Evolutionary conservation across 2,329 filamentous ascomycete genomes (phyloP).

Genomic region (Chaetomiaceae sp.): DNA sequence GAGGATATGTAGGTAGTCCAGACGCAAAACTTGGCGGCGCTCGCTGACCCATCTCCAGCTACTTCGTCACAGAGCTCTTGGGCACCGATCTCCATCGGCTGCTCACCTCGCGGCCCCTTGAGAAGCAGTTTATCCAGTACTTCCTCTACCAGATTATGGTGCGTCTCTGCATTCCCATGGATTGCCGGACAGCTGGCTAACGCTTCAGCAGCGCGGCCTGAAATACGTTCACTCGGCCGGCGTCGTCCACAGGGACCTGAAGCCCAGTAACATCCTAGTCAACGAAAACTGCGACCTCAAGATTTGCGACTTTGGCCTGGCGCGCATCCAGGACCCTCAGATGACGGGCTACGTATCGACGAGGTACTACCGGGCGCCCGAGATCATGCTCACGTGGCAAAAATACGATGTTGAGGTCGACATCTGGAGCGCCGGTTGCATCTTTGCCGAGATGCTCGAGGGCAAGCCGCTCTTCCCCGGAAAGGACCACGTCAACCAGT

Average conservation of each 20-base stretch:
- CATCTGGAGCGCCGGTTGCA: conserved; percentile 98
- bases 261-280: conserved; percentile 98
- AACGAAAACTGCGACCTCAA: conserved; percentile 99
- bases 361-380: conserved; percentile 94
- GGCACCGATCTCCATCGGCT: conserved; percentile 95
- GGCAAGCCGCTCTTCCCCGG: conserved; percentile 97
- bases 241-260: conserved; percentile 94
- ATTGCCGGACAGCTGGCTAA: conserved; percentile 8
- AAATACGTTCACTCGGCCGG: conserved; percentile 99
- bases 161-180: conserved; percentile 32
- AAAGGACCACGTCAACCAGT: conserved; percentile 99
- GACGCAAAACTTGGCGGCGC: not conserved
- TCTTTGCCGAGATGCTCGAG: conserved; percentile 98
- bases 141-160: conserved; percentile 99
- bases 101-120: conserved; percentile 88
- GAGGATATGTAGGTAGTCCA: conserved; percentile 78
- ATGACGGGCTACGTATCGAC: conserved; percentile 99
- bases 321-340: conserved; percentile 96
- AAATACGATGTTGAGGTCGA: conserved; percentile 99
- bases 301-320: conserved; percentile 97
- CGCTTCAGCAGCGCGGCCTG: conserved; percentile 67
- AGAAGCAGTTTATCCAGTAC: conserved; percentile 99
- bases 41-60: conserved; percentile 50
- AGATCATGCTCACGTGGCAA: conserved; percentile 99
- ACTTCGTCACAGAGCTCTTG: conserved; percentile 96